These are phyloP conservation scores for Lactarius vividus DNA, from an alignment of 768 basidiomycete species.

Conservation along the genomic window DNA sequence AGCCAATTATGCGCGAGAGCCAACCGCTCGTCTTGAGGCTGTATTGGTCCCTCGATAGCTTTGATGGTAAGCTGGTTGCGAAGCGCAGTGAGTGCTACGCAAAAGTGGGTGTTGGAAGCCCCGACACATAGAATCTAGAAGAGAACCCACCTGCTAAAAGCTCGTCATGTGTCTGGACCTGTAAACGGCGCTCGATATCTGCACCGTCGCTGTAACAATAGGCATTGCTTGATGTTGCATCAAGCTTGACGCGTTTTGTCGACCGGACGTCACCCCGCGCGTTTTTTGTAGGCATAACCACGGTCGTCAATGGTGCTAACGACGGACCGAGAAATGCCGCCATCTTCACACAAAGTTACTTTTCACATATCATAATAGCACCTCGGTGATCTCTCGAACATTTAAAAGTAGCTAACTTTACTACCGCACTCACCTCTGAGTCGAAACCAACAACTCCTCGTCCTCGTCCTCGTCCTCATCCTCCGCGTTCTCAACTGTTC, in stretches of 20 bases:
- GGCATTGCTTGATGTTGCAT: slow-evolving; percentile 12
- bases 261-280: slow-evolving; percentile 14
- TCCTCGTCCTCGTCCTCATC: slow-evolving; percentile 24
- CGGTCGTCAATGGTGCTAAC: background rate
- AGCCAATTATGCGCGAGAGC: slow-evolving; percentile 62
- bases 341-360: background rate
- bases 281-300: slow-evolving; percentile 11
- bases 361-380: background rate
- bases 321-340: background rate
- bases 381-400: background rate
- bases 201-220: slow-evolving; percentile 12
- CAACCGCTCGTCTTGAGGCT: slow-evolving; percentile 59
- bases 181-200: slow-evolving; percentile 23
- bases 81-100: slow-evolving; percentile 47
- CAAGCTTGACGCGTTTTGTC: slow-evolving; percentile 32
- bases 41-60: slow-evolving; percentile 45
- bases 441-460: slow-evolving; percentile 28
- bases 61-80: slow-evolving; percentile 62
- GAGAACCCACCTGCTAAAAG: slow-evolving; percentile 26
- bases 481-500: slow-evolving; percentile 21
- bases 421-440: slow-evolving; percentile 28
- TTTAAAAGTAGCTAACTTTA: background rate
- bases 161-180: slow-evolving; percentile 28
- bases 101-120: background rate
- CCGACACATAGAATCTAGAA: background rate